Base-by-base conservation (phyloP, 371 early-diverging fungal species). In the Umbelopsis sp. region DNA sequence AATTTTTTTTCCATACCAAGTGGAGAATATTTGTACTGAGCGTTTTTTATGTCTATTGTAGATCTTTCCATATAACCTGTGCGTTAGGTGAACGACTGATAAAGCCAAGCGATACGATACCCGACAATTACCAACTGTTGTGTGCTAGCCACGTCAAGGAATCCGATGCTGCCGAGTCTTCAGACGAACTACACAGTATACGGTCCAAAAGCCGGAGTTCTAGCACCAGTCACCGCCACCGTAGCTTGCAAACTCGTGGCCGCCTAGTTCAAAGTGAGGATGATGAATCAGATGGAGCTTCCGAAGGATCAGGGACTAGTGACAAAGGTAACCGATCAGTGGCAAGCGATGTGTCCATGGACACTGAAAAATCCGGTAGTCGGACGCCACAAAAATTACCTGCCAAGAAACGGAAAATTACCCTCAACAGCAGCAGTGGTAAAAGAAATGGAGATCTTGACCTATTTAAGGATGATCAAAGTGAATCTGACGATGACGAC, bases 1-100 rank as follows among this genome's bases (percentile, higher is more conserved):
- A 41, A 3, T 29, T n/a, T 50, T 35, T 48, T 48, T 48, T n/a
- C 16, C 11, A 16, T 1, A 11, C 0, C 9, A n/a, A 3, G 2
- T 11, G 16, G 5, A 48, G 4, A 6, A 48, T 29, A 29, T 29
- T 20, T 48, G 48, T 62, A 29, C 50, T 12, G 22, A 32, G 14
- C 29, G 35, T 14, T 45, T 62, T n/a, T 12, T 22, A 12, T 14
- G n/a, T 63, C 1, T 16, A 63, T 16, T 29, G 12, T 53, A 79
- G 80, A 38, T 20, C 14, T 52, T 79, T 75, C 52, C 80, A 79
- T 72, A 74, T 68, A 16, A 75, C 76, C 7, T 78, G 80, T 63
- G 80, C 72, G 29, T 72, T 76, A 8, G 68, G 73, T 20, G 69
- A 70, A 20, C 67, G 71, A 16, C n/a, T 76, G 9, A 71, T 79